A percentile compares a stretch with the other conserved stretches of the same genome.
Conservation (phyloP, 2,329 filamentous ascomycete species). For the Trichoderma koningiopsis region DNA sequence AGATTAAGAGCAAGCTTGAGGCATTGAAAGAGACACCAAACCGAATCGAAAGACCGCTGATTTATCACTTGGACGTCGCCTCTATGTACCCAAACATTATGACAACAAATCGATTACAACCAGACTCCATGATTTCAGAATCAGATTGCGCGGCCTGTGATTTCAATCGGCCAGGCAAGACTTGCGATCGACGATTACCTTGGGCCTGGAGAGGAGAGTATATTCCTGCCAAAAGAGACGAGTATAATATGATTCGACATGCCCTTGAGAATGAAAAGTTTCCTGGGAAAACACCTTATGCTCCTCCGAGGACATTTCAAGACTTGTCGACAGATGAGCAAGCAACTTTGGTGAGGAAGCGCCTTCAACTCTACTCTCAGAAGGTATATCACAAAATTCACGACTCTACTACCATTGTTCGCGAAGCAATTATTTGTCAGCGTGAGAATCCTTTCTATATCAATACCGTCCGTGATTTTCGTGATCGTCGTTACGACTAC, state of each 20-base stretch:
- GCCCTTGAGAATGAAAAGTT: conserved; percentile 91
- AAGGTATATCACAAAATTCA: conserved; percentile 99
- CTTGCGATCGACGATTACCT: conserved; percentile 88
- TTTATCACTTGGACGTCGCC: conserved; percentile 97
- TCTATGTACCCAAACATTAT: conserved; percentile 99
- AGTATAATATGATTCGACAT: conserved; percentile 98
- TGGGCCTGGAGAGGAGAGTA: conserved; percentile 99
- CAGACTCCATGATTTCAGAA: conserved; percentile 98
- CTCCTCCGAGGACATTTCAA: conserved; percentile 72
- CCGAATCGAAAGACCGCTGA: conserved; percentile 80
- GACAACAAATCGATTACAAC: conserved; percentile 97
- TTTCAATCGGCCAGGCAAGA: conserved; percentile 97
- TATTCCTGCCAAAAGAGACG: conserved; percentile 90
- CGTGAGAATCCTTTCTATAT: conserved; percentile 98
- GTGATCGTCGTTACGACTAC: conserved; percentile 96
- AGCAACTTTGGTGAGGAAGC: conserved; percentile 76
- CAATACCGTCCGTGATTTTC: conserved; percentile 91
- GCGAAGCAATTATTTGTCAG: conserved; percentile 97
- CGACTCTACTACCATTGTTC: conserved; percentile 86
- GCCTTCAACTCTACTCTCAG: conserved; percentile 89
- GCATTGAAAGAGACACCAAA: conserved; percentile 81
- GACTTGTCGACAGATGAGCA: conserved; percentile 84
- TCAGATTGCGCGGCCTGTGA: conserved; percentile 96
- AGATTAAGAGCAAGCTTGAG: conserved; percentile 72
- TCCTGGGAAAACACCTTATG: conserved; percentile 73